phyloP scores from a whole-genome alignment of 768 basidiomycete species.

The Lentinus brumalis region DNA sequence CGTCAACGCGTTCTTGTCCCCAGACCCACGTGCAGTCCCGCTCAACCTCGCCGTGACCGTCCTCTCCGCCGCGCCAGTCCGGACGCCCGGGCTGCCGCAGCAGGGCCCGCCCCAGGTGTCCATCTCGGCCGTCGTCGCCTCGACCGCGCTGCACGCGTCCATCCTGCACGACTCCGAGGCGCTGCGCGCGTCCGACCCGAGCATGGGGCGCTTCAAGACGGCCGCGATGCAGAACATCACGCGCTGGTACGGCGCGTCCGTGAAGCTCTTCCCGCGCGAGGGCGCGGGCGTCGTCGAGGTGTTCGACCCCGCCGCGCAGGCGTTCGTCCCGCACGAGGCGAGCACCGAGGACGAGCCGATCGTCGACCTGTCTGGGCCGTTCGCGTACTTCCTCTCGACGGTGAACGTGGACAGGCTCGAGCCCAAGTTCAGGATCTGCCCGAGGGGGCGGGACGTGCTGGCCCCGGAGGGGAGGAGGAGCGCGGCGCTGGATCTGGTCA shows the following conservation, averaged over 20 bases:
- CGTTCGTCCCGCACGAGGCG: constrained; percentile 48
- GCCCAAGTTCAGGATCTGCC: constrained; percentile 75
- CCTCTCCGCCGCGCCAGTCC: constrained; percentile 36
- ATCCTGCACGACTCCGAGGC: constrained; percentile 83
- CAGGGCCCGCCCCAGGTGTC: constrained; percentile 24
- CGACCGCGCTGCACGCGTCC: constrained; percentile 81
- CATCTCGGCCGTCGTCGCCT: constrained; percentile 81
- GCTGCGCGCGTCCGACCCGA: constrained; percentile 68
- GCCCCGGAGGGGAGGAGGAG: constrained; percentile 37
- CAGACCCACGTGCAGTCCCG: constrained; percentile 29
- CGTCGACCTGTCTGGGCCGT: constrained; percentile 71
- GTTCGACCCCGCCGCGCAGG: constrained; percentile 55
- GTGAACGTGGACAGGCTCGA: constrained; percentile 88
- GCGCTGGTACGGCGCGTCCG: constrained; percentile 66
- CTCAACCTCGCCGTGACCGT: constrained; percentile 59
- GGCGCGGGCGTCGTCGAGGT: constrained; percentile 47
- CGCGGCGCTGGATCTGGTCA: constrained; percentile 68
- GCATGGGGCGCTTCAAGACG: constrained; percentile 83
- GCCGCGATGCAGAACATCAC: constrained; percentile 78
- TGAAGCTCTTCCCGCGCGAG: constrained; percentile 55
- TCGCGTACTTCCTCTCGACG: constrained; percentile 82
- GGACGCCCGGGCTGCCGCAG: constrained; percentile 14
- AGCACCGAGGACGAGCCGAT: constrained; percentile 33
- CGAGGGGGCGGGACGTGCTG: constrained; percentile 48
- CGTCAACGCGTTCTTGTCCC: constrained; percentile 50